Base-by-base conservation (phyloP, 2,329 filamentous ascomycete genomes). In the Phoma sp. region DNA sequence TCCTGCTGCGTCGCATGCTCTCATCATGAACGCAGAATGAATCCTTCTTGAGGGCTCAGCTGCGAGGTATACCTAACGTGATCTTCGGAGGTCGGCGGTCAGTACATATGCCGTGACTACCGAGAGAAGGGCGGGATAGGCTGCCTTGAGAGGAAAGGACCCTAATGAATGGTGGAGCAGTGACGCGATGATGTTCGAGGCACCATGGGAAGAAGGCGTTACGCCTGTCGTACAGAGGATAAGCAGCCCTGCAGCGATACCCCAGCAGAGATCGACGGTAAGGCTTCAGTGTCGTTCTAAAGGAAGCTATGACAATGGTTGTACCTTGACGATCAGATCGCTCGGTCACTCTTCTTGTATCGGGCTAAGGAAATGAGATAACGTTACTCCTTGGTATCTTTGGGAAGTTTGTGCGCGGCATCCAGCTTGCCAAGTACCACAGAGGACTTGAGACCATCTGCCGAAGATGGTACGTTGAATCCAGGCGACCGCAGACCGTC, bases 211-310 rank as follows among this genome's bases (percentile, higher is more conserved):
- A n/a, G 27, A 22, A 14, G 30, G 22, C 10, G 27, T 36, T n/a
- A 10, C n/a, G 33, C 40, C 7, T 35, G 24, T 45, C 14, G 18
- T 14, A 45, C 36, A n/a, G 38, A 33, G 14, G 27, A 35, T 30
- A 25, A 35, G 29, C 35, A 40, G 51, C 35, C 40, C 27, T 54
- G 38, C 40, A 36, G 45, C 29, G 18, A 35, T 11, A 39, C 43
- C 51, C 39, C 45, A 44, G 45, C 27, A 43, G 11, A 22, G 35
- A 54, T 54, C 51, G 35, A 44, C 40, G n/a, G 23, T n/a, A 22
- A 48, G 45, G 23, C 39, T 23, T 33, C 32, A 47, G 18, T 18
- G 11, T 18, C 24, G 5, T 43, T 25, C 25, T 33, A 4, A 18
- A 7, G 9, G 35, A 11, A 14, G 44, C 13, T 22, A 39, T 43